Evolutionary conservation across 108 stramenopile species (phyloP), one percentile per base, ranked within the genome.

Genomic region (Discostella stelligeroides): DNA sequence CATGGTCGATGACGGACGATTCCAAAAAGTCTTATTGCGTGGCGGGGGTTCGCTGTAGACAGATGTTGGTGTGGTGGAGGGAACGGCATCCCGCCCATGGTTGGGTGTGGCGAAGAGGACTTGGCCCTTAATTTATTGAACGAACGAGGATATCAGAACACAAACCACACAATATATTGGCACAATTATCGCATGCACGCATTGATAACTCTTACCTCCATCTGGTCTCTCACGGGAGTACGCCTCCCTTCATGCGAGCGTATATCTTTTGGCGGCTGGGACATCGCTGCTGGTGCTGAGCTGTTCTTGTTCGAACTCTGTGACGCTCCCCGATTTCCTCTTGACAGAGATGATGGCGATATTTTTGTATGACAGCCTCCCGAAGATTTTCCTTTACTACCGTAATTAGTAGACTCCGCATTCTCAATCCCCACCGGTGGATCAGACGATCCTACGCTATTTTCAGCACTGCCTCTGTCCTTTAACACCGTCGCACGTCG

Each of bases 391-490:
- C 50, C 43, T 11, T 12, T n/a, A 27, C 25, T 37, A 25, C n/a
- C 60, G 13, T 14, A 18, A 14, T 39, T 28, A n/a, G n/a, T n/a
- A 21, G 42, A 51, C 46, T 15, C 40, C 13, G 14, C 29, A 29
- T 61, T 29, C n/a, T 45, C 70, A 25, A 17, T 37, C 40, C 10
- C 28, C 25, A 9, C 38, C 39, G 47, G 13, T 21, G 49, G 70
- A 49, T 74, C 70, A 15, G 76, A 49, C 41, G 65, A 66, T 63
- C 51, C 57, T 17, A 42, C 66, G 38, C 64, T 47, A 68, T 79
- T 79, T 56, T 79, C 78, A 30, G 65, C 50, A 47, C 70, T 72
- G 9, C 78, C 71, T 12, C 78, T 66, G 49, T 79, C 78, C 64
- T 63, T 63, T 13, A 72, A 54, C 30, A 55, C 73, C 24, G 48